phyloP scores from a whole-genome alignment of 306 rosid genomes.

The Medicago ruthenica region DNA sequence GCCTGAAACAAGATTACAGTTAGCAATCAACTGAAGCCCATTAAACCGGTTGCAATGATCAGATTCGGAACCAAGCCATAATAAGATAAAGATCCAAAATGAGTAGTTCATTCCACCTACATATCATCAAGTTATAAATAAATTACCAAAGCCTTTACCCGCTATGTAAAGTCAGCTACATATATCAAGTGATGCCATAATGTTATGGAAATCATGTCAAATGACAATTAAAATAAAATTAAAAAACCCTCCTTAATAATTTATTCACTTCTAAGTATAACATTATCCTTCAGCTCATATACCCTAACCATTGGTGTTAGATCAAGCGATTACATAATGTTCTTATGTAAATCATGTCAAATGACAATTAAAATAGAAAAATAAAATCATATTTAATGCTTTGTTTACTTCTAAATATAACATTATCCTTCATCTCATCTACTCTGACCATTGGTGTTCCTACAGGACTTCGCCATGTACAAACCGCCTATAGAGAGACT shows the following conservation, averaged over 20 bases:
- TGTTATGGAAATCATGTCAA: not conserved
- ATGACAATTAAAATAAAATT: not conserved
- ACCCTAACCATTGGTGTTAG: no score
- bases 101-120: not conserved
- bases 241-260: no score
- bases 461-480: not conserved
- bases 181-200: not conserved
- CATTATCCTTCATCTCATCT: not conserved
- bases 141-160: not conserved
- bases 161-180: not conserved
- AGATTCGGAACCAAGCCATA: slow-evolving; percentile 6
- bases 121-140: not conserved
- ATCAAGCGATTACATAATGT: not conserved
- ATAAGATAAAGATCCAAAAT: not conserved
- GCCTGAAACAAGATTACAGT: slow-evolving; percentile 55
- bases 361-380: not conserved
- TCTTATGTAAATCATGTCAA: not conserved
- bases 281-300: no score
- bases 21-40: slow-evolving; percentile 31
- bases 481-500: not conserved
- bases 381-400: not conserved
- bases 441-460: not conserved
- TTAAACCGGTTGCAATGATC: slow-evolving; percentile 25
- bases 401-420: not conserved
- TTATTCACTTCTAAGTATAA: no score